Conservation (phyloP, 768 basidiomycete genomes). For the Crepidotus variabilis region DNA sequence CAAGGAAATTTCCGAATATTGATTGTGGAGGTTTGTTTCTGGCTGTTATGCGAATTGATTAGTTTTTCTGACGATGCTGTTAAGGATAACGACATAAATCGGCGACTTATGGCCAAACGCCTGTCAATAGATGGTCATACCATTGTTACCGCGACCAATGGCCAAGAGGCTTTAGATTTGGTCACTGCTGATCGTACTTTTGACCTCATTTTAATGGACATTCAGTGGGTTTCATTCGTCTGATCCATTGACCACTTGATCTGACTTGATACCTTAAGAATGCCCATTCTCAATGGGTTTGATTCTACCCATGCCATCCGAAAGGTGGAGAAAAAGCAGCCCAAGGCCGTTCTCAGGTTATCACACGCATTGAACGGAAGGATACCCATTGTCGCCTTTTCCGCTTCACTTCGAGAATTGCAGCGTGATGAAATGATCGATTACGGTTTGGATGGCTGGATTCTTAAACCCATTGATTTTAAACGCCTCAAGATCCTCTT, state of each 20-base stretch:
- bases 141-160: slow-evolving; percentile 66
- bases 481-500: slow-evolving; percentile 57
- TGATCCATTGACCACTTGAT: not conserved
- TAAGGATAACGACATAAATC: slow-evolving; percentile 74
- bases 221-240: slow-evolving; percentile 49
- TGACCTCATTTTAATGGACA: slow-evolving; percentile 80
- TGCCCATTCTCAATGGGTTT: slow-evolving; percentile 78
- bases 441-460: slow-evolving; percentile 76
- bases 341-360: slow-evolving; percentile 22
- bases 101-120: slow-evolving; percentile 64
- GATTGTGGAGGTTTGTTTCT: not conserved
- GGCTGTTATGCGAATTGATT: not conserved
- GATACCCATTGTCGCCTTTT: slow-evolving; percentile 80
- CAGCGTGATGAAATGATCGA: slow-evolving; percentile 51
- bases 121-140: slow-evolving; percentile 62
- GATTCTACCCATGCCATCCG: slow-evolving; percentile 68
- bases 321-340: slow-evolving; percentile 42
- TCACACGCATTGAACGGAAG: slow-evolving; percentile 55
- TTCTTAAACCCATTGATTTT: slow-evolving; percentile 81
- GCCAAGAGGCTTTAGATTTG: slow-evolving; percentile 68
- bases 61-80: too few relatives aligned
- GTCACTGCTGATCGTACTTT: slow-evolving; percentile 55
- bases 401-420: slow-evolving; percentile 61
- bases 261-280: slow-evolving; percentile 35
- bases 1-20: slow-evolving; percentile 41